A percentile compares a stretch with the other conserved stretches of the same genome.
Conservation (phyloP, 345 rosid species). For the Geranium brycei region DNA sequence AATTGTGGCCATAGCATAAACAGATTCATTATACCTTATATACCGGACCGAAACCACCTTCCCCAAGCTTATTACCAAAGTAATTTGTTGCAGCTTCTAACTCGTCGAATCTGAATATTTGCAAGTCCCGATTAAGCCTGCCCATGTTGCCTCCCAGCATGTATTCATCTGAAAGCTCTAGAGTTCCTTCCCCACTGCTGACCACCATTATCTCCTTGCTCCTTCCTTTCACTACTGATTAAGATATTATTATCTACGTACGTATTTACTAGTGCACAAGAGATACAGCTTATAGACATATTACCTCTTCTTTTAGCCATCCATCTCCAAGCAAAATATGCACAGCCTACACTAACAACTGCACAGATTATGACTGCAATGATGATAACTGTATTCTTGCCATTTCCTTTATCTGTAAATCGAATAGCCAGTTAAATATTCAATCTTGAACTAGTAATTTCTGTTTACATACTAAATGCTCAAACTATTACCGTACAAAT, state of each 20-base stretch:
- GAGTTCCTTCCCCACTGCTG: constrained; percentile 4
- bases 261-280: not conserved
- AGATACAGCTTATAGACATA: too few species aligned
- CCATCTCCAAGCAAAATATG: not conserved
- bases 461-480: too few species aligned
- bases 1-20: too few species aligned
- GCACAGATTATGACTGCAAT: not conserved
- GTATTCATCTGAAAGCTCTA: too few species aligned
- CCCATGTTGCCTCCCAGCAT: too few species aligned
- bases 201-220: too few species aligned
- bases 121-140: not conserved
- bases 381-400: not conserved
- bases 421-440: too few species aligned
- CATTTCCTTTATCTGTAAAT: not conserved
- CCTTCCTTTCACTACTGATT: too few species aligned
- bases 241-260: too few species aligned
- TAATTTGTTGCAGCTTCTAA: constrained; percentile 17
- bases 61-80: constrained; percentile 17
- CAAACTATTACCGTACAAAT: too few species aligned
- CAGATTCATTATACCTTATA: constrained; percentile 17
- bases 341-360: not conserved
- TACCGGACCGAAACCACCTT: constrained; percentile 34
- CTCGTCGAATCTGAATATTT: constrained; percentile 14
- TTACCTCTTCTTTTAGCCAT: not conserved
- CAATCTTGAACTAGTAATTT: too few species aligned